Base-by-base conservation (phyloP, 108 stramenopile genomes). In the Parmales sp. region DNA sequence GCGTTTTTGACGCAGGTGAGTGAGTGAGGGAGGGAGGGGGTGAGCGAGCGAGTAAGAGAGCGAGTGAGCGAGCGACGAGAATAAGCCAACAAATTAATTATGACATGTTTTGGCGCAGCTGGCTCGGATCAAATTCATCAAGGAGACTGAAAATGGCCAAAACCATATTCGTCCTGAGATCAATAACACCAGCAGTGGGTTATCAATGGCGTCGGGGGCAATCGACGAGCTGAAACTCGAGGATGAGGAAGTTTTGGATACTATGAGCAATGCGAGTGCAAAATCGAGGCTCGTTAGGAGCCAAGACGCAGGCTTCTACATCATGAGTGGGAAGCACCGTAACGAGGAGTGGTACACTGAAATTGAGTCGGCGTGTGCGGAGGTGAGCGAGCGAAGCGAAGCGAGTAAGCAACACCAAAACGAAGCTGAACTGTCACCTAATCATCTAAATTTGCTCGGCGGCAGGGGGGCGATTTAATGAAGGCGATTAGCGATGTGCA, bases 1-100 rank as follows among this genome's bases (percentile, higher is more conserved):
- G 88, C 88, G 3, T 93, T 93, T 41, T 72, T 80, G n/a, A 79
- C 74, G 18, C 81, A n/a, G n/a, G n/a, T n/a, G n/a, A n/a, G n/a
- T n/a, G n/a, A n/a, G n/a, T n/a, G n/a, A n/a, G n/a, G n/a, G n/a
- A n/a, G n/a, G n/a, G n/a, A n/a, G n/a, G n/a, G n/a, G n/a, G n/a
- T n/a, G n/a, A n/a, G n/a, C n/a, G n/a, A n/a, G n/a, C n/a, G n/a
- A n/a, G n/a, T n/a, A n/a, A n/a, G n/a, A n/a, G n/a, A n/a, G n/a
- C n/a, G n/a, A n/a, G n/a, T n/a, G n/a, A n/a, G n/a, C n/a, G n/a
- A n/a, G n/a, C n/a, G n/a, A n/a, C n/a, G n/a, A n/a, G n/a, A n/a
- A n/a, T n/a, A n/a, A n/a, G n/a, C n/a, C n/a, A n/a, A n/a, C n/a
- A n/a, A n/a, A n/a, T n/a, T n/a, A n/a, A n/a, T n/a, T n/a, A n/a